Evolutionary conservation across 1,284 basidiomycete genomes (phyloP), one percentile per base, ranked within the genome.

Genomic region (Ceratobasidium sp.): DNA sequence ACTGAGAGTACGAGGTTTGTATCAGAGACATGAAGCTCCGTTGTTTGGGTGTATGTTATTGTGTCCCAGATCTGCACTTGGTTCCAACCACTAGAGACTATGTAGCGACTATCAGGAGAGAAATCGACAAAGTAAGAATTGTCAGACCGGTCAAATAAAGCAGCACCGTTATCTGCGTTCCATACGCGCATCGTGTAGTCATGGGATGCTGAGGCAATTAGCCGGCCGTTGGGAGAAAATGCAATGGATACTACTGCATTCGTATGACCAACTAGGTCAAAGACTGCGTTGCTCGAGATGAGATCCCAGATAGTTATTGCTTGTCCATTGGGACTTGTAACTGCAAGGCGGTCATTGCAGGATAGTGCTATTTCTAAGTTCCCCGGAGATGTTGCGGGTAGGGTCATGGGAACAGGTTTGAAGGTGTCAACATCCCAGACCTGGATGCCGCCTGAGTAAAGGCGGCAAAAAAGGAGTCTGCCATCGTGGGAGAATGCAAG

Each of bases 141-240:
- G 26, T 57, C 13, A 16, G 54, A 16, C 18, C 32, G 18, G 6
- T 32, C 50, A 11, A 67, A 18, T 23, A 67, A 30, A 11, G n/a
- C 13, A 3, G 52, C 47, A 9, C 63, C 63, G 23, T 28, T 67
- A 2, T 69, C 26, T n/a, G 41, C n/a, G 9, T 69, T 28, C 50
- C 43, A 69, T 18, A 57, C 14, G 21, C 23, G 38, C 11, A 57
- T 28, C 6, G 18, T 57, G 14, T 13, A 13, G 50, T 46, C 50
- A 14, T 0, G 0, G 13, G 14, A 9, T 9, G 50, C 66, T 1
- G 66, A 69, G 16, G 41, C 66, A 26, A 69, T 43, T 2, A 38
- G 13, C n/a, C 11, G 14, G 38, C 38, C 66, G n/a, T 55, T 30
- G 11, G 50, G 66, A n/a, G 66, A 58, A 21, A 58, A 58, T 5